Base-by-base conservation (phyloP, 225 moss, liverwort and hornwort genomes). In the Ulota crispa region DNA sequence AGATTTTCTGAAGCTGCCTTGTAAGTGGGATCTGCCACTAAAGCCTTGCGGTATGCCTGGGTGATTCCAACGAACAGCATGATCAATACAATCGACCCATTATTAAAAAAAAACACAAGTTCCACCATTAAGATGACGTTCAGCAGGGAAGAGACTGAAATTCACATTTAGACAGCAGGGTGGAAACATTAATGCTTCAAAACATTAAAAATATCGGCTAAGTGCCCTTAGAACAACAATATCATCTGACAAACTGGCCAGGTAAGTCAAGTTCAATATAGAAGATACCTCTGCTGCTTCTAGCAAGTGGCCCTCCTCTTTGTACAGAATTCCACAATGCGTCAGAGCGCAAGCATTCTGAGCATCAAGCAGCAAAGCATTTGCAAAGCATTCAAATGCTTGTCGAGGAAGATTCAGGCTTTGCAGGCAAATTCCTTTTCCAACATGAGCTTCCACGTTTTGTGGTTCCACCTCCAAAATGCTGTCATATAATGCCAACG, bases 1-100 rank as follows among this genome's bases (percentile, higher is more conserved):
- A 99, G 87, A 72, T 99, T 96, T 64, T 96, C 99, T 54, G 94
- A 92, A 42, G 95, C 95, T 78, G 92, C 76, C 68, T 93, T 96
- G 88, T 94, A 96, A 42, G 80, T 86, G 24, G 99, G 81, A 87
- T 96, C 94, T 78, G 92, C 93, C 87, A 92, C 81, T 78, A 96
- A 76, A 55, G 93, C 92, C 82, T 99, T 96, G 59, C 89, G 89
- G 73, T 93, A 96, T 14, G 96, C 94, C 98, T 99, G 85, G 24
- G 1, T 36, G n/a, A 77, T 78, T 71, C 68, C 81, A 83, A 15
- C 55, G 28, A 55, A 74, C 18, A 75, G 64, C 43, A 61, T 71
- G 37, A 78, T 87, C 72, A 86, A 34, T 63, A 70, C 11, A 57
- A 68, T 41, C 75, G 21, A 66, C 37, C 9, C 39, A 23, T 14